Base-by-base conservation (phyloP, 2,329 filamentous ascomycete species). In the Penicillium sp. region DNA sequence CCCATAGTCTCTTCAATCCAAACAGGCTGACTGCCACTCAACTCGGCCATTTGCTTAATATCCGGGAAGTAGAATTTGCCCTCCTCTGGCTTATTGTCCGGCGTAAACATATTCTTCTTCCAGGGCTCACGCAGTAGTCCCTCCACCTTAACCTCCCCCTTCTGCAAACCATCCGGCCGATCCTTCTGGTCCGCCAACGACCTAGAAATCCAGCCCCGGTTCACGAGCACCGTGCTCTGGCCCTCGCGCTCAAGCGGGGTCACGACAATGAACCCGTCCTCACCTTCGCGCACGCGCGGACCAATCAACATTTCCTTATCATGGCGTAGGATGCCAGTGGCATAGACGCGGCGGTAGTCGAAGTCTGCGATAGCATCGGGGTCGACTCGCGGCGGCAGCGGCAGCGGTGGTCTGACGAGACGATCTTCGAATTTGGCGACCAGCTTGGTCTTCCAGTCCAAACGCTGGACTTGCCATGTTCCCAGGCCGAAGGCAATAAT, bases 61-160 rank as follows among this genome's bases (percentile, higher is more conserved):
- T 95, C 92, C 0, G 93, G 92, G 65, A 98, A 98, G 73, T 95
- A 95, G 68, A 95, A 98, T 70, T 90, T 85, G 51, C 86, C 82
- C 65, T 84, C 83, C 59, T 91, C 85, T 0, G 92, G 92, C 60
- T 82, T 78, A 63, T 98, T 98, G 0, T 87, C 84, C 0, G 93
- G 93, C 48, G 93, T 98, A 69, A 98, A 98, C 81, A 91, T 87
- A 69, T 98, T 98, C 79, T 92, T 95, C 80, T 95, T 93, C 82
- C 89, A 95, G 7, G 92, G 92, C 73, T 93, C 83, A 52, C 93
- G 75, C 67, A 98, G 68, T 67, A 98, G 64, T 0, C 93, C 93
- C 72, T 95, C 84, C 2, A 98, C 83, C 0, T 79, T 81, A 8
- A 97, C 84, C 62, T 87, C 82, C 0, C 83, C 89, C 42, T 65